Conservation (phyloP, 2,329 filamentous ascomycete genomes). For the Pestalotiopsis sp. region DNA sequence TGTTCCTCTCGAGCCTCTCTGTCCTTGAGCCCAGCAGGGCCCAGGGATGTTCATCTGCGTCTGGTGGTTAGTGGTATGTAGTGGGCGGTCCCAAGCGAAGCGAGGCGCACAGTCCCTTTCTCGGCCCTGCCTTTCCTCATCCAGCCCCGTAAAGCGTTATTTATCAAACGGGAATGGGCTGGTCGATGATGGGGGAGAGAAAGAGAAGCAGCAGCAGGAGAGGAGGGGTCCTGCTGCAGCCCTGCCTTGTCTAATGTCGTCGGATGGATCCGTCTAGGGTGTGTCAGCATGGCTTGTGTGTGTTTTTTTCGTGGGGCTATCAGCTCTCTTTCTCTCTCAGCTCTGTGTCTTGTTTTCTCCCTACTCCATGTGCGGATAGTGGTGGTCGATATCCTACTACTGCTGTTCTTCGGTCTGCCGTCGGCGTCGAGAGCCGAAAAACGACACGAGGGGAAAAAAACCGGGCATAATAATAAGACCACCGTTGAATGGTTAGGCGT, state of each 20-base stretch:
- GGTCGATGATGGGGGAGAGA: background rate
- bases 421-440: background rate
- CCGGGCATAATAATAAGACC: too few species aligned
- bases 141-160: background rate
- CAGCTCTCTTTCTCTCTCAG: background rate
- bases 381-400: background rate
- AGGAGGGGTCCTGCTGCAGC: background rate
- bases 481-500: too few species aligned
- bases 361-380: background rate
- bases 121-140: background rate
- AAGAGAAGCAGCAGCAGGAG: background rate
- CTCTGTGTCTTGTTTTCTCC: background rate
- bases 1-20: background rate
- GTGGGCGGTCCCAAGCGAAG: background rate
- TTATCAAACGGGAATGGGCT: background rate
- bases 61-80: background rate
- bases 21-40: too few species aligned
- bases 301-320: background rate
- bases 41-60: background rate
- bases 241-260: background rate
- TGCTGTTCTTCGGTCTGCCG: background rate
- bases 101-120: background rate
- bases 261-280: constrained; percentile 5
- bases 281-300: background rate
- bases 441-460: too few species aligned